Evolutionary conservation across 805 yeast species (phyloP).

Genomic region (Lachancea dasiensis): DNA sequence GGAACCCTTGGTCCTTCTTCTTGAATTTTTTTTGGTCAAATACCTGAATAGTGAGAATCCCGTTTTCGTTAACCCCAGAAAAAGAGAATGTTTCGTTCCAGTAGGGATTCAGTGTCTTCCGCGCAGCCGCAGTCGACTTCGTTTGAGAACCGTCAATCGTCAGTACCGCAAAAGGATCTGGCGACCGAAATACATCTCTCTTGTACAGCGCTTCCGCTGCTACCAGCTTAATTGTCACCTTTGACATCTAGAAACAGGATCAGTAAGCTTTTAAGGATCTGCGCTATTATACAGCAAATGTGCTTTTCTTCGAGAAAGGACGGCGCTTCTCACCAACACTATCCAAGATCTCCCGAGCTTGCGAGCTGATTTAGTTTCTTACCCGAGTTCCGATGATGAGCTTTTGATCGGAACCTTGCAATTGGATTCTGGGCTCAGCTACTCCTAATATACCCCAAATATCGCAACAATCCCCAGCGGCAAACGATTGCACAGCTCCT

Average conservation of each 20-base stretch:
- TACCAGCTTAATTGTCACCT: constrained; percentile 65
- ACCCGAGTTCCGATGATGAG: too few species aligned
- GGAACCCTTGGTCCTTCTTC: constrained; percentile 96
- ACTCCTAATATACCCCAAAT: too few species aligned
- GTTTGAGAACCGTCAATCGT: constrained; percentile 98
- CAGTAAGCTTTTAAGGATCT: too few species aligned
- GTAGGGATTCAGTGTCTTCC: constrained; percentile 91
- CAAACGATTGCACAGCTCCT: too few species aligned
- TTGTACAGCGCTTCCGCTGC: constrained; percentile 96
- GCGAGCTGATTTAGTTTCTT: too few species aligned
- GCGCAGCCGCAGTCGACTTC: constrained; percentile 87
- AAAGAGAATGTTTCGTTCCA: constrained; percentile 94
- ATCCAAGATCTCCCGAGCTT: too few species aligned
- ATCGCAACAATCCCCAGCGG: too few species aligned
- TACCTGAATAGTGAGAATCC: constrained; percentile 85
- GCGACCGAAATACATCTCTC: constrained; percentile 90
- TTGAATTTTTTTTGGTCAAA: constrained; percentile 97
- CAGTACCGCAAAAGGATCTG: constrained; percentile 96
- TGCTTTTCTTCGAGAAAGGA: too few species aligned
- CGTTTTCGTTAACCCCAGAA: constrained; percentile 64
- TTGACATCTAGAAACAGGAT: constrained; percentile 5
- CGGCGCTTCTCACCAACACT: too few species aligned
- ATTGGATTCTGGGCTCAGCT: too few species aligned
- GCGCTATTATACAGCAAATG: too few species aligned
- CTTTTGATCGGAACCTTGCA: too few species aligned